Conservation (phyloP, 2,329 filamentous ascomycete species). For the Dichotomopilus funicola region DNA sequence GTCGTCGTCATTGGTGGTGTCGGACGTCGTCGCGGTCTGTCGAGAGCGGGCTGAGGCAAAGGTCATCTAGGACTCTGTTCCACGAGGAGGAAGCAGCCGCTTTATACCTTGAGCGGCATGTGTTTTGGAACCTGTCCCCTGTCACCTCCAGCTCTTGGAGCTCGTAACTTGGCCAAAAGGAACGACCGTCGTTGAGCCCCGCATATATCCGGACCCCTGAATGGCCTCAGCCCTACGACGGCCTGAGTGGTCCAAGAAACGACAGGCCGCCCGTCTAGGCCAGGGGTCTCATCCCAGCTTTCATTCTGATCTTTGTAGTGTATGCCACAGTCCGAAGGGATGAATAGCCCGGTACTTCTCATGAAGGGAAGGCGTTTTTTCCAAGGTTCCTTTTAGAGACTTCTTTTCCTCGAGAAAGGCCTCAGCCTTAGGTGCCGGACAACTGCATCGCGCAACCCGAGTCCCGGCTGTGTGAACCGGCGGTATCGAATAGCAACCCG, state of each 20-base stretch:
- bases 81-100: background rate
- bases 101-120: background rate
- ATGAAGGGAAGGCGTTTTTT: too few relatives aligned
- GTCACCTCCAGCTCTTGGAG: background rate
- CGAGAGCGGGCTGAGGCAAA: background rate
- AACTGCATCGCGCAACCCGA: too few relatives aligned
- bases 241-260: background rate
- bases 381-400: too few relatives aligned
- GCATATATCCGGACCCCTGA: background rate
- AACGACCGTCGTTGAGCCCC: background rate
- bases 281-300: background rate
- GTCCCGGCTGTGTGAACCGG: too few relatives aligned
- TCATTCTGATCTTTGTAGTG: background rate
- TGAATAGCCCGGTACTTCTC: too few relatives aligned
- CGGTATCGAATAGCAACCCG: too few relatives aligned
- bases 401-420: too few relatives aligned
- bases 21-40: background rate
- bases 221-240: constrained; percentile 5
- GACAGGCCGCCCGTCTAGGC: background rate
- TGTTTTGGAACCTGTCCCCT: background rate
- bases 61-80: background rate
- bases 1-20: too few relatives aligned
- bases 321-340: too few relatives aligned
- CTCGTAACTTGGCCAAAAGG: background rate
- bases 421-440: too few relatives aligned